These are phyloP conservation scores for Penicillium corylophilum DNA, from an alignment of 2,329 filamentous ascomycete genomes.

Conservation along the genomic window DNA sequence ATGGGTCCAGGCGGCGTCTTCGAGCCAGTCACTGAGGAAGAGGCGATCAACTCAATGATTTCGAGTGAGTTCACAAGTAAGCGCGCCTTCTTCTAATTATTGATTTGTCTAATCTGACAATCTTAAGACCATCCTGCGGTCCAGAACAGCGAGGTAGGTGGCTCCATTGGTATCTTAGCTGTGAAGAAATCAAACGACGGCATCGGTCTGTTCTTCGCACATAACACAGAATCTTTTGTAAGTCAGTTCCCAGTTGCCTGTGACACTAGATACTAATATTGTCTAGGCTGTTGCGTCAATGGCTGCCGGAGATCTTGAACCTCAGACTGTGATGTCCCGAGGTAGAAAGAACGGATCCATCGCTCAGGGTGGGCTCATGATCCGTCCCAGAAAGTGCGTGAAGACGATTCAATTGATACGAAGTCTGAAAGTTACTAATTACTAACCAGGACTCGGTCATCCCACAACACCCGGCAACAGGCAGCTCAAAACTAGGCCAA, in stretches of 20 bases:
- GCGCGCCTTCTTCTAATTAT: constrained; percentile 5
- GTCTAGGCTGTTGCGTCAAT: constrained; percentile 76
- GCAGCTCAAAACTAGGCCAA: neutral
- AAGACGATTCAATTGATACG: neutral
- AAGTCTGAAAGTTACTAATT: neutral
- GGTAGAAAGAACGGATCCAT: constrained; percentile 54
- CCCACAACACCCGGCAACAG: neutral
- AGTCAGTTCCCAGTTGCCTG: constrained; percentile 16
- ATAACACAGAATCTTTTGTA: constrained; percentile 86
- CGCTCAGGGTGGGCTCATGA: constrained; percentile 47
- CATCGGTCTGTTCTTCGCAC: constrained; percentile 85
- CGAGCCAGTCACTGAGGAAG: constrained; percentile 71
- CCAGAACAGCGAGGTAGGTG: constrained; percentile 71
- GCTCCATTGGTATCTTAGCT: constrained; percentile 84
- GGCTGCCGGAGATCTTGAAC: constrained; percentile 71
- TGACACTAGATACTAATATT: constrained; percentile 1
- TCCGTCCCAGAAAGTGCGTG: constrained; percentile 27
- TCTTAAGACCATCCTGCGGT: constrained; percentile 72
- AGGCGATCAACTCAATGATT: constrained; percentile 74
- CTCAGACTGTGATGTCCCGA: constrained; percentile 85
- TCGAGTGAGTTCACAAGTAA: constrained; percentile 82
- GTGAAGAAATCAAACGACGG: constrained; percentile 80
- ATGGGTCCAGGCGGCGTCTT: constrained; percentile 61
- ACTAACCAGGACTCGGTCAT: neutral
- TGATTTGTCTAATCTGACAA: neutral